A percentile compares a stretch with the other conserved stretches of the same genome.
phyloP scores from a whole-genome alignment of 352 stramenopile genomes.

The Pythium grandisporangium region DNA sequence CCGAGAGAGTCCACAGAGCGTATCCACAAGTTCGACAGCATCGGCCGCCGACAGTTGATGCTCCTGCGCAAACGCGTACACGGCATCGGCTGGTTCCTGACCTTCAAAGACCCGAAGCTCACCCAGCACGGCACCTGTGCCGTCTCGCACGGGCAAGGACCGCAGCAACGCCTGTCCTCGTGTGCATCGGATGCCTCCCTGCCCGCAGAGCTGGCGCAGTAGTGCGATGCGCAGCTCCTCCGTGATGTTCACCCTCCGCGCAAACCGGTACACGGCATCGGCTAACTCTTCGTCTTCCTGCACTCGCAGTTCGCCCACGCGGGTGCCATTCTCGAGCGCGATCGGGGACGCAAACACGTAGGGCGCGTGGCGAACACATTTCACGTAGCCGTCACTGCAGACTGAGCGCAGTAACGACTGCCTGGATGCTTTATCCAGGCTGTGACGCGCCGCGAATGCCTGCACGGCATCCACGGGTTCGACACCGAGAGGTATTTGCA shows the following conservation, averaged over 20 bases:
- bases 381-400: constrained; percentile 42
- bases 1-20: constrained; percentile 27
- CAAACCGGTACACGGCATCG: constrained; percentile 55
- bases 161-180: constrained; percentile 43
- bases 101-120: constrained; percentile 51
- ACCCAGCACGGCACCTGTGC: constrained; percentile 23
- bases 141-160: constrained; percentile 25
- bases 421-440: constrained; percentile 25
- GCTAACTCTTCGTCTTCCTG: constrained; percentile 62
- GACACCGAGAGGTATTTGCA: constrained; percentile 37
- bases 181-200: constrained; percentile 44
- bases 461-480: constrained; percentile 50
- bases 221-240: constrained; percentile 30
- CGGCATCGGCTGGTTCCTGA: constrained; percentile 61
- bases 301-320: constrained; percentile 24
- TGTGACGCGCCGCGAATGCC: constrained; percentile 26
- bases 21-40: constrained; percentile 36
- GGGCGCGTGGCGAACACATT: constrained; percentile 29
- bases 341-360: constrained; percentile 50
- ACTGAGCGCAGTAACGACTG: constrained; percentile 34
- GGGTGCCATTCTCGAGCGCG: constrained; percentile 32
- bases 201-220: constrained; percentile 46
- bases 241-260: constrained; percentile 37
- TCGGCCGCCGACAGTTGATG: constrained; percentile 26
- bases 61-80: constrained; percentile 54